Conservation (phyloP, 2,329 filamentous ascomycete species). For the Phialocephala subalpina region DNA sequence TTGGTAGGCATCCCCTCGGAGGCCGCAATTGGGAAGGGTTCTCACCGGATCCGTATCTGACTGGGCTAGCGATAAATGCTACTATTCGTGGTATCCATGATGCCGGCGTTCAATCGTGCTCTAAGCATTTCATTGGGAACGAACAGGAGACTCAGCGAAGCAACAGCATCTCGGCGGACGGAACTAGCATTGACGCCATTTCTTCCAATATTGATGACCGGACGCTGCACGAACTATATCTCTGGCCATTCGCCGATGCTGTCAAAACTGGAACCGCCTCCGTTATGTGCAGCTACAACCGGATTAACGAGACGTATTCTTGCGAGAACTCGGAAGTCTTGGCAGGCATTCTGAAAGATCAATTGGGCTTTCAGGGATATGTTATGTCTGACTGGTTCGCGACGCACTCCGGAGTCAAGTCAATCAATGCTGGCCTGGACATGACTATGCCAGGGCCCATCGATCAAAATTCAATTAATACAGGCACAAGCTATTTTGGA, state of each 20-base stretch:
- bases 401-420: slow-evolving; percentile 50
- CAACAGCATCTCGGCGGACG: not conserved
- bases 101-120: slow-evolving; percentile 71
- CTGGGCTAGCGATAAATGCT: slow-evolving; percentile 21
- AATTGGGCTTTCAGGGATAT: slow-evolving; percentile 59
- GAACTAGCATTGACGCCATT: slow-evolving; percentile 24
- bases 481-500: not conserved
- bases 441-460: slow-evolving; percentile 52
- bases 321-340: slow-evolving; percentile 57
- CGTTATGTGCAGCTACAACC: slow-evolving; percentile 83
- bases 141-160: slow-evolving; percentile 4
- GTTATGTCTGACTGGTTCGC: slow-evolving; percentile 50
- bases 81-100: slow-evolving; percentile 69
- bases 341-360: slow-evolving; percentile 56
- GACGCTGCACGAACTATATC: slow-evolving; percentile 66
- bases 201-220: slow-evolving; percentile 68
- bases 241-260: slow-evolving; percentile 54
- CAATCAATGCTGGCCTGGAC: slow-evolving; percentile 53
- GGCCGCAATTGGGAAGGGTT: slow-evolving; percentile 73
- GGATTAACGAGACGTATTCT: slow-evolving; percentile 55
- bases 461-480: not conserved
- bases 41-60: slow-evolving; percentile 37
- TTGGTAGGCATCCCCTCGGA: slow-evolving; percentile 70
- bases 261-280: slow-evolving; percentile 77
- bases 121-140: slow-evolving; percentile 61